These are phyloP conservation scores for Penicillium roqueforti DNA, from an alignment of 495 filamentous ascomycete genomes.

Conservation along the genomic window DNA sequence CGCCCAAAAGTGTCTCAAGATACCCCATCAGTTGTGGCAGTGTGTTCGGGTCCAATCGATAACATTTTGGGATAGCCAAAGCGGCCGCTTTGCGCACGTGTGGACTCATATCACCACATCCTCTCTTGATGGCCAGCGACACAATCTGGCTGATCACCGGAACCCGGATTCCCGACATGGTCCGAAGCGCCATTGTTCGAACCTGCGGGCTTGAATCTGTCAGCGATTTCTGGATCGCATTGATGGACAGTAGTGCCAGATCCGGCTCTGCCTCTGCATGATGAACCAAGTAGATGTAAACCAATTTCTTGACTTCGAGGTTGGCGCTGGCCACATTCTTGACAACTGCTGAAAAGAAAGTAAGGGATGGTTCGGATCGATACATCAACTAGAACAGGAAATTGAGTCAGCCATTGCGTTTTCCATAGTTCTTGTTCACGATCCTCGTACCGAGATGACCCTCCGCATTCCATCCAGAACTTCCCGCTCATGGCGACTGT, in stretches of 20 bases:
- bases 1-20: conserved; percentile 69
- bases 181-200: conserved; percentile 82
- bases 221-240: conserved; percentile 95
- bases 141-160: conserved; percentile 99
- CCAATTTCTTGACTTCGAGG: conserved; percentile 92
- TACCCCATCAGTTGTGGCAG: conserved; percentile 80
- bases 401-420: conserved; percentile 20
- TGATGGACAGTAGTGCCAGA: conserved; percentile 91
- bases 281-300: conserved; percentile 94
- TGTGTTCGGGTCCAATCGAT: conserved; percentile 83
- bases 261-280: conserved; percentile 95
- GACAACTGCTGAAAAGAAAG: conserved; percentile 90
- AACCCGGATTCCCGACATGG: conserved; percentile 93
- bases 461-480: conserved; percentile 86
- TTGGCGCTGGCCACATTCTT: conserved; percentile 93
- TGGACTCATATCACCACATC: conserved; percentile 88
- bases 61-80: conserved; percentile 95
- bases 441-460: conserved; percentile 72
- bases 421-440: not conserved
- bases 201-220: conserved; percentile 88
- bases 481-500: conserved; percentile 89
- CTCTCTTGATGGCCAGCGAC: conserved; percentile 89
- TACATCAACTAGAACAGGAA: conserved; percentile 75
- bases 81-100: conserved; percentile 91
- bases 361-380: conserved; percentile 71